Evolutionary conservation across 345 rosid genomes (phyloP), one percentile per base, ranked within the genome.

Genomic region (Kandelia obovata): DNA sequence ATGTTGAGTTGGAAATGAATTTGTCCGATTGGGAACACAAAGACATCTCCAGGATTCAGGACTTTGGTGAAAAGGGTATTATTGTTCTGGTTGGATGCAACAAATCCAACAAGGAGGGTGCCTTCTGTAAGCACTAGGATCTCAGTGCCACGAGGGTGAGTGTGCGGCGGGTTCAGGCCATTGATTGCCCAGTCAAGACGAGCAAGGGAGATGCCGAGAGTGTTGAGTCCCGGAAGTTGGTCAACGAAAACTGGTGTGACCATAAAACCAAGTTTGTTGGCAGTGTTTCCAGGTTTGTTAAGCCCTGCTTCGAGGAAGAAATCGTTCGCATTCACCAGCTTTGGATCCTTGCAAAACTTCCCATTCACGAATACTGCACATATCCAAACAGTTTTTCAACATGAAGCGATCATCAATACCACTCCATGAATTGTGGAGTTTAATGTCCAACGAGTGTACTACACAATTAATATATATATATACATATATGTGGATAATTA

Each of bases 191-290:
- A 43, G 27, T 68, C 30, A 37, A 47, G 20, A 3, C 65, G 58
- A 20, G 13, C 47, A 1, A 46, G 5, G 20, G 72, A 59, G 20
- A 47, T 27, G 17, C 72, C 72, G n/a, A 59, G 65, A 16, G 72
- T 68, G 58, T 68, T 59, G 30, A 68, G 62, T 47, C 72, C 58
- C 13, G 65, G 5, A 25, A 58, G n/a, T 68, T 68, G 23, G 23
- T 30, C 58, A 2, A 59, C 65, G 10, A 4, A 46, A n/a, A 56
- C 57, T 2, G 21, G 7, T 25, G 58, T 68, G 9, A 47, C 25
- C 1, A 5, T 46, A 17, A 31, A 30, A 0, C 65, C 72, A 20
- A 28, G 21, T 5, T 6, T 13, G 31, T 20, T 21, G 8, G 39
- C n/a, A 3, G 72, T 47, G 64, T 47, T 47, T 30, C 62, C 32